Evolutionary conservation across 371 early-diverging fungal genomes (phyloP).

Genomic region (Enterospora canceri): DNA sequence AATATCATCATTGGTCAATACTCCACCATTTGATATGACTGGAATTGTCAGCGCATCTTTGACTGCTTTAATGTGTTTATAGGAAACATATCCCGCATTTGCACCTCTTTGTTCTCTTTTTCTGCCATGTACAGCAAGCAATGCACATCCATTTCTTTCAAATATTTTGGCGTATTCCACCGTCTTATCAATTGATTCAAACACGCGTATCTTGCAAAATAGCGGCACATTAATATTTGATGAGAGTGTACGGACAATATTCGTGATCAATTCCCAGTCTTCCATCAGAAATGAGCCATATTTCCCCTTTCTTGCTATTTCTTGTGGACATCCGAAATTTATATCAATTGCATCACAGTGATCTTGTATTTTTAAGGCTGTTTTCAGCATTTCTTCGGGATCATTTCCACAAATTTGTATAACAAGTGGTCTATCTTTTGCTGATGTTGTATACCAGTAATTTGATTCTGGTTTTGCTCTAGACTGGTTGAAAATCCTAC

Average conservation of each 20-base stretch:
- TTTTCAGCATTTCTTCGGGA: constrained; percentile 67
- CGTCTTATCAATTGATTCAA: constrained; percentile 73
- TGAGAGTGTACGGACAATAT: constrained; percentile 63
- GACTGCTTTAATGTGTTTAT: constrained; percentile 80
- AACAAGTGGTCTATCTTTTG: constrained; percentile 70
- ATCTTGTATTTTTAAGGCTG: constrained; percentile 62
- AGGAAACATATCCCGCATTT: constrained; percentile 83
- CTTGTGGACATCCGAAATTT: constrained; percentile 91
- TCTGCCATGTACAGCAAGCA: constrained; percentile 87
- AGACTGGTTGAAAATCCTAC: constrained; percentile 66
- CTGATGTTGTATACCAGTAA: constrained; percentile 59
- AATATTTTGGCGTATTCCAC: constrained; percentile 87
- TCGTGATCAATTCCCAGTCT: constrained; percentile 68
- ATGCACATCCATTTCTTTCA: constrained; percentile 67
- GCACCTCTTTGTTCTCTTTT: constrained; percentile 85
- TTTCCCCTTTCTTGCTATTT: constrained; percentile 76
- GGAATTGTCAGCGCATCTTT: constrained; percentile 68
- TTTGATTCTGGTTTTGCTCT: constrained; percentile 33
- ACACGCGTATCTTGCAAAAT: constrained; percentile 88
- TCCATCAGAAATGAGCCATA: constrained; percentile 82
- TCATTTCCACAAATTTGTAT: constrained; percentile 96
- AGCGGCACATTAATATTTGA: constrained; percentile 75
- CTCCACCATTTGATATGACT: constrained; percentile 90
- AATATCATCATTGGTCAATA: constrained; percentile 73
- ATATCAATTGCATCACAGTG: constrained; percentile 85